Percentiles rank a stretch among this genome's conserved stretches.
Conservation (phyloP, 192 early-diverging fungal species). For the Backusella tarrabulga region DNA sequence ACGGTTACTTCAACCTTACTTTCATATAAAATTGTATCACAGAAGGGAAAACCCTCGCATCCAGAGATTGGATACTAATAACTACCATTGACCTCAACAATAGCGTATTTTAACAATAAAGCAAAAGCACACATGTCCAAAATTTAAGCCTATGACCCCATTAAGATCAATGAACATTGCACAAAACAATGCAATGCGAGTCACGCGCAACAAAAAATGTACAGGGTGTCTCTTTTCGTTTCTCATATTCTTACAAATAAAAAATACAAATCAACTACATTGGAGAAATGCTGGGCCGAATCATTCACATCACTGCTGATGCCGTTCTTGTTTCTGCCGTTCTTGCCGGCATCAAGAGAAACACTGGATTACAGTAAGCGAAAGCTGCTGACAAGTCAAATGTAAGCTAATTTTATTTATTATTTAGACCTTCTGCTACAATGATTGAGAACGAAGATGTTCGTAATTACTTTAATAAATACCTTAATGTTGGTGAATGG, state of each 20-base stretch:
- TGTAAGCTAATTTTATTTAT: background rate
- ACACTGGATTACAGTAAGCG: slow-evolving; percentile 48
- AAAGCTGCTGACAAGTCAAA: background rate
- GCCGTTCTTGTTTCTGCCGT: slow-evolving; percentile 61
- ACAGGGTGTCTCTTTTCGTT: background rate
- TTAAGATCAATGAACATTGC: background rate
- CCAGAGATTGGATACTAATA: background rate
- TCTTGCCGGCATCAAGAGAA: slow-evolving; percentile 59
- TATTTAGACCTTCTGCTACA: slow-evolving; percentile 43
- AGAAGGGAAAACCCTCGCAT: background rate
- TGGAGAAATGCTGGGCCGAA: slow-evolving; percentile 41
- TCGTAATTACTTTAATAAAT: slow-evolving; percentile 49
- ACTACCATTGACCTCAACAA: background rate
- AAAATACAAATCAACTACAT: background rate
- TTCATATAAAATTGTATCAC: background rate
- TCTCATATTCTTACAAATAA: background rate
- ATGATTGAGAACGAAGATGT: slow-evolving; percentile 57
- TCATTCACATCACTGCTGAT: slow-evolving; percentile 58
- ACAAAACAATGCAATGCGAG: background rate
- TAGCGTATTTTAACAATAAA: background rate
- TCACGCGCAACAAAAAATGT: background rate
- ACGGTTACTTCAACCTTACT: background rate
- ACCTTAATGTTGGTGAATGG: slow-evolving; percentile 57
- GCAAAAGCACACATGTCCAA: background rate
- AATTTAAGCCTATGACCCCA: background rate